Conservation (phyloP, 2,329 filamentous ascomycete genomes). For the Septoria linicola region DNA sequence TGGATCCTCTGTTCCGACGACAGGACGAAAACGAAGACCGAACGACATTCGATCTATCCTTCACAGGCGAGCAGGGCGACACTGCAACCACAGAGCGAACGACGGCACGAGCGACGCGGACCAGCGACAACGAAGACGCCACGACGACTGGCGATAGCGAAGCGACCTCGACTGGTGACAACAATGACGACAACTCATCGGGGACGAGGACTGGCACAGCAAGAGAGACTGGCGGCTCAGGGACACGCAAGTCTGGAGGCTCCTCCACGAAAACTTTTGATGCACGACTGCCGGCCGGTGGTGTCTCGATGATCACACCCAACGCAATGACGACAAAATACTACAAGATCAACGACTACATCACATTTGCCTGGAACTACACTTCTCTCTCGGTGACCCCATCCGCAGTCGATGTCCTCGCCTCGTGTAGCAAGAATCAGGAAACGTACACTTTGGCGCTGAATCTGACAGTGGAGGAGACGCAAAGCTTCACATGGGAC, state of each 20-base stretch:
- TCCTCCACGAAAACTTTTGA: conserved; percentile 48
- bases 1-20: conserved; percentile 31
- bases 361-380: conserved; percentile 69
- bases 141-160: conserved; percentile 25
- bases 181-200: conserved; percentile 17
- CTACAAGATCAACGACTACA: conserved; percentile 63
- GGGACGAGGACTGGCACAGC: conserved; percentile 24
- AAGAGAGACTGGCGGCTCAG: conserved; percentile 25
- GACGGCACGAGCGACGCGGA: conserved; percentile 20
- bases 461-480: conserved; percentile 54
- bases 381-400: conserved; percentile 62
- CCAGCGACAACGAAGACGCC: conserved; percentile 19
- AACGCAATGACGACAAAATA: conserved; percentile 52
- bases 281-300: conserved; percentile 56
- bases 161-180: conserved; percentile 12
- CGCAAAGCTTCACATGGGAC: conserved; percentile 58
- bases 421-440: conserved; percentile 59
- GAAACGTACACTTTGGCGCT: conserved; percentile 61
- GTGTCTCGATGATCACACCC: conserved; percentile 62
- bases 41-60: conserved; percentile 27
- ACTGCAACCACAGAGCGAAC: conserved; percentile 29
- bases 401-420: conserved; percentile 60
- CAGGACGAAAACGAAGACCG: conserved; percentile 24
- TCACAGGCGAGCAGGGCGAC: conserved; percentile 26
- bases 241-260: conserved; percentile 24